Evolutionary conservation across 371 early-diverging fungal species (phyloP).

Genomic region (Mortierella sp.): DNA sequence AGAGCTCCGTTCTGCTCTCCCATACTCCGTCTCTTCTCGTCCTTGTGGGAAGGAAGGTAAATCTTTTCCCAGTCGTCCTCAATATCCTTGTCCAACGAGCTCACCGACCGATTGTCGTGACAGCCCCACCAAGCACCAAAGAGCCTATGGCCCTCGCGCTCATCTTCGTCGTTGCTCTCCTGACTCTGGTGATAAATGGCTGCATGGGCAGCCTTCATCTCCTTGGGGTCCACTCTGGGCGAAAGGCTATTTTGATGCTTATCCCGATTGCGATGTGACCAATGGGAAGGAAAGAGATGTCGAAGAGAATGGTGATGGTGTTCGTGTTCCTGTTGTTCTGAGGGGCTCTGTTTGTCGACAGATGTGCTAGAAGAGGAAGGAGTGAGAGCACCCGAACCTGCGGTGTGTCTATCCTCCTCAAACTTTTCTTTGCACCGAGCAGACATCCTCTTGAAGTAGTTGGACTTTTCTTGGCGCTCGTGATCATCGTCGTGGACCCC

Average conservation of each 20-base stretch:
- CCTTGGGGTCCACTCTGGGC: constrained; percentile 50
- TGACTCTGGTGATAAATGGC: constrained; percentile 24
- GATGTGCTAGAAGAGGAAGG: background rate
- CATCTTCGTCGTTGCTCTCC: constrained; percentile 16
- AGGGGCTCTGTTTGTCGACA: background rate
- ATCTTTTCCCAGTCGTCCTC: constrained; percentile 46
- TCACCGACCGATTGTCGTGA: constrained; percentile 23
- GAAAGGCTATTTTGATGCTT: constrained; percentile 20
- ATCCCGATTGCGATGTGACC: constrained; percentile 14
- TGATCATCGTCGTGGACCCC: constrained; percentile 30
- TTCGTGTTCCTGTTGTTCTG: constrained; percentile 1
- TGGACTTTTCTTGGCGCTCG: constrained; percentile 33
- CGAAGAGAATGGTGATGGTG: constrained; percentile 17
- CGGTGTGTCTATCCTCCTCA: constrained; percentile 29
- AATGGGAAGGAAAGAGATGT: constrained; percentile 13
- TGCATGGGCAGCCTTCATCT: constrained; percentile 45
- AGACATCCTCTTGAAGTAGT: constrained; percentile 53
- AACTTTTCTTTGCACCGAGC: constrained; percentile 52
- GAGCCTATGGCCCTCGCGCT: constrained; percentile 33
- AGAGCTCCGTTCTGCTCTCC: constrained; percentile 30
- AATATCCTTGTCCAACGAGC: constrained; percentile 1
- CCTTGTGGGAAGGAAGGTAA: constrained; percentile 26
- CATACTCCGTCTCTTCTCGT: constrained; percentile 29
- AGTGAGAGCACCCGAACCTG: background rate
- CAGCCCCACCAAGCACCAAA: constrained; percentile 56